These are phyloP conservation scores for Yamadazyma oceani DNA, from an alignment of 1,139 yeast genomes.

Conservation along the genomic window DNA sequence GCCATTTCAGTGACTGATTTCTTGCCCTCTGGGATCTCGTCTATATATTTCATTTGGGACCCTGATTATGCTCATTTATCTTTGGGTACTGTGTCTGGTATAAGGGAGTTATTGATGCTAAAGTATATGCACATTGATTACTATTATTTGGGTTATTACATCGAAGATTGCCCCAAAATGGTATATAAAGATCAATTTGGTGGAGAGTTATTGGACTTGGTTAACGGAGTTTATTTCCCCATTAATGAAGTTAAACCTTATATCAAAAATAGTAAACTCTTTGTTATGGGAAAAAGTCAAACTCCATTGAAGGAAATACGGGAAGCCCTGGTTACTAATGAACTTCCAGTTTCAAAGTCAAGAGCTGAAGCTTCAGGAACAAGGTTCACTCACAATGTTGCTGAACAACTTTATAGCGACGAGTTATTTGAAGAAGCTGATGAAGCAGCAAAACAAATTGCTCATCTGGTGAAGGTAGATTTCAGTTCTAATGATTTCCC, in stretches of 20 bases:
- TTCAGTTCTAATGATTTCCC: constrained; percentile 28
- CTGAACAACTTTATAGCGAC: constrained; percentile 34
- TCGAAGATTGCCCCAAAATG: constrained; percentile 82
- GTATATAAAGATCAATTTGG: constrained; percentile 76
- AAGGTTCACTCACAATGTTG: constrained; percentile 21
- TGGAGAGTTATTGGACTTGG: constrained; percentile 63
- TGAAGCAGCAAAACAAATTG: constrained; percentile 21
- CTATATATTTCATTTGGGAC: constrained; percentile 89
- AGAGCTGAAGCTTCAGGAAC: not conserved
- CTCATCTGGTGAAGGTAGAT: constrained; percentile 16
- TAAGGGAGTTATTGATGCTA: constrained; percentile 65
- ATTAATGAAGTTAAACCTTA: constrained; percentile 32
- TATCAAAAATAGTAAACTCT: constrained; percentile 42
- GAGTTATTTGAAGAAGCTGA: constrained; percentile 25
- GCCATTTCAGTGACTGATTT: constrained; percentile 81
- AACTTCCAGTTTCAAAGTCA: constrained; percentile 6
- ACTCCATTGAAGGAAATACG: constrained; percentile 7
- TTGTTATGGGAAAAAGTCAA: constrained; percentile 32
- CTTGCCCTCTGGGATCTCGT: constrained; percentile 73
- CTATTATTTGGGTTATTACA: constrained; percentile 76
- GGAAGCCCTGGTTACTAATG: constrained; percentile 7
- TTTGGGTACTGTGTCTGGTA: constrained; percentile 75
- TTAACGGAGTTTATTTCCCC: constrained; percentile 46
- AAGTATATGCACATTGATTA: constrained; percentile 41
- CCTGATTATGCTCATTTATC: constrained; percentile 72